Evolutionary conservation across 164 flowering plant species (phyloP).

Genomic region (Cinnamomum chago): DNA sequence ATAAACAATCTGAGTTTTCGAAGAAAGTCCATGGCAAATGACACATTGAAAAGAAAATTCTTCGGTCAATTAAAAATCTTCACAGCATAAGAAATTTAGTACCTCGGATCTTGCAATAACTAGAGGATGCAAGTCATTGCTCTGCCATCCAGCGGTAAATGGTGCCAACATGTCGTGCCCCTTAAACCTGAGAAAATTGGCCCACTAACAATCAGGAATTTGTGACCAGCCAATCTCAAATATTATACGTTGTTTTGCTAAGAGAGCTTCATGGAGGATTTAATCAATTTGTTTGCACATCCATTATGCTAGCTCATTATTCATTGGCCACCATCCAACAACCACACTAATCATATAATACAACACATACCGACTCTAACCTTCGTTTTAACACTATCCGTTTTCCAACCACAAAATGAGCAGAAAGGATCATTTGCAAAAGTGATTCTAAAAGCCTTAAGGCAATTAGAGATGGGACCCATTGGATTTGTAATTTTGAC

Average conservation of each 20-base stretch:
- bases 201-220: slow-evolving; percentile 1
- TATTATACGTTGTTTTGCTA: too few relatives aligned
- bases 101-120: slow-evolving; percentile 92
- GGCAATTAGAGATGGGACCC: too few relatives aligned
- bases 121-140: slow-evolving; percentile 64
- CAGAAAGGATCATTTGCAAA: not conserved
- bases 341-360: not conserved
- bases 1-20: not conserved
- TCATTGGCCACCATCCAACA: not conserved
- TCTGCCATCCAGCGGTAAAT: slow-evolving; percentile 94
- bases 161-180: slow-evolving; percentile 99
- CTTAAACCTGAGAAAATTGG: slow-evolving; percentile 45
- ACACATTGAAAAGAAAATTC: slow-evolving; percentile 1
- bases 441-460: not conserved
- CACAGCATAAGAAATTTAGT: slow-evolving; percentile 3
- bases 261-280: too few relatives aligned
- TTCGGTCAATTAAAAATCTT: not conserved
- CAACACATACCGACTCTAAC: not conserved
- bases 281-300: not conserved
- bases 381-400: not conserved
- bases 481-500: too few relatives aligned
- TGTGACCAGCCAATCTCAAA: too few relatives aligned
- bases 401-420: not conserved
- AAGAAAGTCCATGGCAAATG: not conserved
- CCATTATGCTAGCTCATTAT: not conserved